Base-by-base conservation (phyloP, 140 eudicot genomes). In the Oenanthe javanica region DNA sequence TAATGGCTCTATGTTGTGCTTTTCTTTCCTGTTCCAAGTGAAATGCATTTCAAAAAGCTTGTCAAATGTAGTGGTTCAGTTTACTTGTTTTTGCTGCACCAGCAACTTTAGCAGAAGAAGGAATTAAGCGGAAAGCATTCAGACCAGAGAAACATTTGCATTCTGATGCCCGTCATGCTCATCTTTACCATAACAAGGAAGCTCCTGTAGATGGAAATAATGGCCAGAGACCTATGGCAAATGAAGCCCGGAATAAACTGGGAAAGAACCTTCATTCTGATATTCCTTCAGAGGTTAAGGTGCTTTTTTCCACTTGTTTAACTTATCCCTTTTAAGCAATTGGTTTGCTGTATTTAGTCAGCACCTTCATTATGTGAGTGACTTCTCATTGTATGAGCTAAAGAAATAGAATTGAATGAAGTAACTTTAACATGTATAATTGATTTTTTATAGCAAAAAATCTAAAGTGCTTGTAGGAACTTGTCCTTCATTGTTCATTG, bases 211-310 rank as follows among this genome's bases (percentile, higher is more conserved):
- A 89, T 79, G 81, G 88, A 81, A 89, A 78, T 49, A 79, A 76
- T 51, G 79, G 79, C 42, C n/a, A 12, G 52, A 78, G 83, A 84
- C 48, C 81, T 55, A 73, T 55, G 72, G 61, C 81, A 48, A 79
- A 72, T 74, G 85, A 85, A 75, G 86, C 54, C 84, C 89, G 84
- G 72, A 79, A 84, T 55, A 82, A 50, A 70, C 79, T 57, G 81
- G 88, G 87, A 76, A 83, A 72, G 69, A 82, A 54, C 81, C 69
- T 52, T 77, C 83, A 77, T 77, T 82, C 79, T 72, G 79, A 82
- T 78, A 18, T 78, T 55, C 43, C 84, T 14, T 74, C 79, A 0
- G 79, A 76, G 50, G 88, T 84, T 52, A 90, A 89, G 96, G 98
- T 93, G 54, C 80, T 47, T 72, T 76, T 63, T 82, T 73, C 21